Conservation (phyloP, 2,329 filamentous ascomycete species). For the Albifimbria verrucaria region DNA sequence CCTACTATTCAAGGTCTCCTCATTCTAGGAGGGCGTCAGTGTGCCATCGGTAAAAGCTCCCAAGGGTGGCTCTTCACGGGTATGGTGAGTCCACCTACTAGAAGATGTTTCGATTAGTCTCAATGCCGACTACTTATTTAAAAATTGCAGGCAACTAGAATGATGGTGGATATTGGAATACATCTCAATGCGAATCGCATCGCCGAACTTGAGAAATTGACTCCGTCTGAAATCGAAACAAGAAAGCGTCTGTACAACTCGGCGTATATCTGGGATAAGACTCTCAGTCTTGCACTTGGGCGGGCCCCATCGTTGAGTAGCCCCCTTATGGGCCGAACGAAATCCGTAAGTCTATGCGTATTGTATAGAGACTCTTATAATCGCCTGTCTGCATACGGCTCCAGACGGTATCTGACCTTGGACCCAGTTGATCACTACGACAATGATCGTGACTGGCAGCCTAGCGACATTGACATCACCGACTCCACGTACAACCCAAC, state of each 20-base stretch:
- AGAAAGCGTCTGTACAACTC: slow-evolving; percentile 17
- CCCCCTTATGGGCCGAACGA: too few species aligned
- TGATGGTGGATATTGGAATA: slow-evolving; percentile 18
- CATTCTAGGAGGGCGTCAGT: slow-evolving; percentile 15
- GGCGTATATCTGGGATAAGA: slow-evolving; percentile 19
- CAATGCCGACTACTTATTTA: too few species aligned
- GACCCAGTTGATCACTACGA: slow-evolving; percentile 14
- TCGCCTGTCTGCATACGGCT: slow-evolving; percentile 6
- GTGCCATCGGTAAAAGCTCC: slow-evolving; percentile 15
- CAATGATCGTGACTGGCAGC: slow-evolving; percentile 9
- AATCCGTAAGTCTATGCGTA: too few species aligned
- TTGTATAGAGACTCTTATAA: too few species aligned
- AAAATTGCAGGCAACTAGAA: too few species aligned
- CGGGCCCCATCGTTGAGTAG: too few species aligned
- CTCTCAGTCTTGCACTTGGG: slow-evolving; percentile 15
- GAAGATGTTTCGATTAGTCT: too few species aligned
- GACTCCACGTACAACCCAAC: slow-evolving; percentile 1
- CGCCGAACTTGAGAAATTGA: slow-evolving; percentile 12
- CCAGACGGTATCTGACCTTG: slow-evolving; percentile 7
- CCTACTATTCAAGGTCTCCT: slow-evolving; percentile 13
- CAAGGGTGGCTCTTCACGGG: slow-evolving; percentile 18
- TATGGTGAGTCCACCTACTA: too few species aligned
- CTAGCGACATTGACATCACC: slow-evolving; percentile 9
- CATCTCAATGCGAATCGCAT: slow-evolving; percentile 13
- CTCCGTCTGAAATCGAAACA: slow-evolving; percentile 13